These are phyloP conservation scores for Chlorencoelia australis DNA, from an alignment of 2,329 filamentous ascomycete species.

Conservation along the genomic window DNA sequence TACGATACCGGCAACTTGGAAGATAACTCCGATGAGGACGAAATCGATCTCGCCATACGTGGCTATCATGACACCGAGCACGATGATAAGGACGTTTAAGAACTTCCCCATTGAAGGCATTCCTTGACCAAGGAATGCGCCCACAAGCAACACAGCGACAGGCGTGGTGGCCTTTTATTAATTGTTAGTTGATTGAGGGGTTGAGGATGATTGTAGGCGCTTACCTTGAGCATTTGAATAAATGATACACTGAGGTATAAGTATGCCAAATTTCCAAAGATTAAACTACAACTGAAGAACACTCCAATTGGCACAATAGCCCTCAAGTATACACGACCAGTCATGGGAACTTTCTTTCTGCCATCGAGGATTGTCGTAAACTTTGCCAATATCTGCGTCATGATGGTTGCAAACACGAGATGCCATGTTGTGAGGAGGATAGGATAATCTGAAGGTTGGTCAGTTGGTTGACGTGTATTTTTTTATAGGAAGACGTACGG, in stretches of 20 bases:
- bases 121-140: slow-evolving; percentile 72
- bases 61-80: slow-evolving; percentile 87
- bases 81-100: slow-evolving; percentile 88
- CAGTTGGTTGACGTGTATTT: slow-evolving; percentile 17
- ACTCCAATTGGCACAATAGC: slow-evolving; percentile 91
- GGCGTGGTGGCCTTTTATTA: slow-evolving; percentile 71
- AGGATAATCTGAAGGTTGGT: slow-evolving; percentile 45
- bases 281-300: slow-evolving; percentile 92
- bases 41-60: slow-evolving; percentile 96
- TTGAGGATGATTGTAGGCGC: not conserved
- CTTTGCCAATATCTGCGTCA: slow-evolving; percentile 87
- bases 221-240: slow-evolving; percentile 98
- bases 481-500: slow-evolving; percentile 42
- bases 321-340: slow-evolving; percentile 79
- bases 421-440: slow-evolving; percentile 95
- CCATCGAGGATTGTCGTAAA: slow-evolving; percentile 87
- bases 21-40: slow-evolving; percentile 67
- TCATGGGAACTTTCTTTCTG: slow-evolving; percentile 96
- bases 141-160: slow-evolving; percentile 81
- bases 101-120: slow-evolving; percentile 79
- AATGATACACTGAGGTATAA: slow-evolving; percentile 92
- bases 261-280: slow-evolving; percentile 93
- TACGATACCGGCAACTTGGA: slow-evolving; percentile 66
- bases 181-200: slow-evolving; percentile 7
- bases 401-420: slow-evolving; percentile 80